Base-by-base conservation (phyloP, 2,329 filamentous ascomycete species). In the Sporothrix brasiliensis region DNA sequence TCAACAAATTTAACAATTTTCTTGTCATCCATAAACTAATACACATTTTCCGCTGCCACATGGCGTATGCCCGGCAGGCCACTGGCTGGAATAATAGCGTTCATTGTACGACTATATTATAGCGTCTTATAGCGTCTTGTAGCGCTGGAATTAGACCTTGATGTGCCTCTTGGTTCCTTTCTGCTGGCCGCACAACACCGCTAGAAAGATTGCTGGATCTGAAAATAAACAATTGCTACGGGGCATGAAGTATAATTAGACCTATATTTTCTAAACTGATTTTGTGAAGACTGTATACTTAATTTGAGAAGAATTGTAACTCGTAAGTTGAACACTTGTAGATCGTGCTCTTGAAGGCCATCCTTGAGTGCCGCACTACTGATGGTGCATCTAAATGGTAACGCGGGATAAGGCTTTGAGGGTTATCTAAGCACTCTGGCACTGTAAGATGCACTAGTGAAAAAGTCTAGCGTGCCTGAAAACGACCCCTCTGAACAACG, bases 41-140 rank as follows among this genome's bases (percentile, higher is more conserved):
- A 34, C 2, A 30, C 53, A 60, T 41, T 34, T 60, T 60, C 19
- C 3, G n/a, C 30, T 41, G 19, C 34, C 56, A 61, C 56, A 61
- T 61, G 56, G 19, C 34, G 24, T n/a, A 24, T 13, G n/a, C 44
- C 34, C 44, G 19, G 34, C n/a, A 61, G n/a, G n/a, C 56, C 56
- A 61, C 56, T 61, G 56, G 56, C 56, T 61, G 56, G 19, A 61
- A 41, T 56, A 21, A 61, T 61, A 61, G 56, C 56, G 34, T 19
- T 14, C n/a, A 13, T 61, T 39, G 34, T 41, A 24, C 11, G 41
- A 30, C 13, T 49, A 34, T 9, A n/a, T 34, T 24, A 24, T 24
- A 24, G 24, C 24, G 24, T 24, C 24, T 39, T 41, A 60, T 41
- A 60, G 56, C 30, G 56, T 16, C 19, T 14, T 60, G 2, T 58